phyloP scores from a whole-genome alignment of 2,329 filamentous ascomycete species.

The Lasiodiplodia sp. region DNA sequence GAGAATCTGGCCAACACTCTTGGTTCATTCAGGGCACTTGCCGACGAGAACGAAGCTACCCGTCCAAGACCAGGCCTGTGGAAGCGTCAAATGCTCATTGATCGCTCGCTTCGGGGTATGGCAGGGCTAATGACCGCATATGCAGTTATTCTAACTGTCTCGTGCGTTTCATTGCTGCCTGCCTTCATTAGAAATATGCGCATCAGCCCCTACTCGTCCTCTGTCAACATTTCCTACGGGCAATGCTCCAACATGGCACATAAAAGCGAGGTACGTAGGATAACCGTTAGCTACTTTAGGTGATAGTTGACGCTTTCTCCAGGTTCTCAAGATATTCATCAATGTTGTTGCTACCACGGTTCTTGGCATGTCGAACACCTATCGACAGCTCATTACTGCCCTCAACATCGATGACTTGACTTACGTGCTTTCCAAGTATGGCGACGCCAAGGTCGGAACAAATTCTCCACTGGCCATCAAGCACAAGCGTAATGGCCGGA shows the following conservation, averaged over 20 bases:
- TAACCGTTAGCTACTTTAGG: no score
- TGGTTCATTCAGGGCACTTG: neutral
- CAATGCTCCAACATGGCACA: neutral
- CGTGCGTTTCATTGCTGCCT: neutral
- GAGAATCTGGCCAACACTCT: neutral
- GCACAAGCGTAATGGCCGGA: neutral
- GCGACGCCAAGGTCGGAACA: neutral
- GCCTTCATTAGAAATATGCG: neutral
- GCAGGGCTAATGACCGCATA: constrained; percentile 35
- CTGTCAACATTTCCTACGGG: neutral
- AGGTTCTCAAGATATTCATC: constrained; percentile 34
- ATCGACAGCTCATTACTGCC: constrained; percentile 41
- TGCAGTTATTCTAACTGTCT: constrained; percentile 32
- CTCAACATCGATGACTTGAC: constrained; percentile 33
- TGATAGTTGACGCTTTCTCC: neutral
- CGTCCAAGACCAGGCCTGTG: constrained; percentile 34
- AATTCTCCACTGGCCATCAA: constrained; percentile 17
- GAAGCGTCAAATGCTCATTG: constrained; percentile 41
- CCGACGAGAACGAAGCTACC: neutral
- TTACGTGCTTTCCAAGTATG: neutral
- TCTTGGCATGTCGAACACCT: constrained; percentile 43
- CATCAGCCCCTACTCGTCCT: neutral
- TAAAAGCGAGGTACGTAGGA: neutral
- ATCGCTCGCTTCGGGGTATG: constrained; percentile 40
- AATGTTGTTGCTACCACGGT: constrained; percentile 42